Conservation (phyloP, 1,284 basidiomycete genomes). For the Golubevia pallescens region DNA sequence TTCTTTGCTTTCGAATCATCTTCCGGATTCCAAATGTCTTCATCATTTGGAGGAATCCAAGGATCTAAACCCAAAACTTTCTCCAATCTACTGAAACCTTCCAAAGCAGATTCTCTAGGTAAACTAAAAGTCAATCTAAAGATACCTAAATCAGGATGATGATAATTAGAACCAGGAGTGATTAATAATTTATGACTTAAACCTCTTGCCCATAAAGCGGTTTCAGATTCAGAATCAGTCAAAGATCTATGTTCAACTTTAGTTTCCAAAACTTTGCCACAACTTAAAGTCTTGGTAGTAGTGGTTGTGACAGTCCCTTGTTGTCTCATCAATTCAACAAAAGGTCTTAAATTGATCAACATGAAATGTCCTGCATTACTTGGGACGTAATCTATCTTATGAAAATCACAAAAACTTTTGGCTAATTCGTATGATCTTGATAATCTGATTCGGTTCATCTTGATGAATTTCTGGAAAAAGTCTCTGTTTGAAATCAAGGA, state of each 20-base stretch:
- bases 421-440: constrained; percentile 14
- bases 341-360: too few relatives aligned
- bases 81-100: constrained; percentile 12
- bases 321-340: too few relatives aligned
- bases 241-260: too few relatives aligned
- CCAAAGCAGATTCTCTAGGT: background rate
- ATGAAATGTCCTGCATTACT: constrained; percentile 22
- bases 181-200: constrained; percentile 6
- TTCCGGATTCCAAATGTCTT: too few relatives aligned
- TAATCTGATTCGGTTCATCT: constrained; percentile 16
- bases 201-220: constrained; percentile 13
- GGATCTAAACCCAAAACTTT: constrained; percentile 4
- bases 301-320: too few relatives aligned
- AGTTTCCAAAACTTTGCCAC: too few relatives aligned
- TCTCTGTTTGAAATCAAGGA: constrained; percentile 8
- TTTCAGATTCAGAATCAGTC: constrained; percentile 10
- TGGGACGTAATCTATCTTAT: constrained; percentile 13
- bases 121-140: constrained; percentile 15
- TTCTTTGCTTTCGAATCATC: too few relatives aligned
- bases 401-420: constrained; percentile 13
- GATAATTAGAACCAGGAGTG: constrained; percentile 14
- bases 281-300: too few relatives aligned
- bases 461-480: constrained; percentile 15
- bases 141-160: constrained; percentile 11
- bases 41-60: constrained; percentile 9